Evolutionary conservation across 2,329 filamentous ascomycete species (phyloP), one percentile per base, ranked within the genome.

Genomic region (Sporothrix mexicana): DNA sequence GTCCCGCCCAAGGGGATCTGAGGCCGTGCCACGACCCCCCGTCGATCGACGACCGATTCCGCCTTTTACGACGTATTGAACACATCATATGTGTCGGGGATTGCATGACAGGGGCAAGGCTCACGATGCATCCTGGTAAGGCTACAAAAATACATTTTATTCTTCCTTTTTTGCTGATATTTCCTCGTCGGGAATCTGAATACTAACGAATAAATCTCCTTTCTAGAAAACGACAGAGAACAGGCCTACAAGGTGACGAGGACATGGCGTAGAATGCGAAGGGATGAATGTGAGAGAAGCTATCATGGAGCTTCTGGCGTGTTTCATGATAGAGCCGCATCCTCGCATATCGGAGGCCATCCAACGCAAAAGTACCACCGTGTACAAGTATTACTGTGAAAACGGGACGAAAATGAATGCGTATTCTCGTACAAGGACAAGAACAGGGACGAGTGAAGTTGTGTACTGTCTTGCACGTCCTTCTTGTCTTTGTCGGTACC

Each of bases 41-140:
- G 45, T 53, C 20, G 41, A 66, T 66, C 41, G 36, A 47, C 41
- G 13, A 12, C 8, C n/a, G 61, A 64, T 47, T 47, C 61, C 61
- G 61, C 41, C 61, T 23, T 47, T 2, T 47, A 47, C 61, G 61
- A 47, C 61, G 20, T 47, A 66, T 47, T 47, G 61, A 66, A 47
- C 61, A 47, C 61, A 66, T 66, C 61, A 5, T 66, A 66, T 66
- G 41, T 66, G 61, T 47, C 41, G 25, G 41, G 61, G 61, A 45
- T 17, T 5, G 20, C 61, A 66, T 47, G 41, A 8, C n/a, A 47
- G n/a, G 3, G 61, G 13, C 20, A 66, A 9, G 61, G 61, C 23
- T 36, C 55, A 36, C 55, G 55, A 36, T 36, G 15, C 17, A 59
- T 59, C 55, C 25, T 59, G 25, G 12, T 25, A 25, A 59, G 25